phyloP scores from a whole-genome alignment of 441 rosid genomes.

The Pelargonium fulgidum region DNA sequence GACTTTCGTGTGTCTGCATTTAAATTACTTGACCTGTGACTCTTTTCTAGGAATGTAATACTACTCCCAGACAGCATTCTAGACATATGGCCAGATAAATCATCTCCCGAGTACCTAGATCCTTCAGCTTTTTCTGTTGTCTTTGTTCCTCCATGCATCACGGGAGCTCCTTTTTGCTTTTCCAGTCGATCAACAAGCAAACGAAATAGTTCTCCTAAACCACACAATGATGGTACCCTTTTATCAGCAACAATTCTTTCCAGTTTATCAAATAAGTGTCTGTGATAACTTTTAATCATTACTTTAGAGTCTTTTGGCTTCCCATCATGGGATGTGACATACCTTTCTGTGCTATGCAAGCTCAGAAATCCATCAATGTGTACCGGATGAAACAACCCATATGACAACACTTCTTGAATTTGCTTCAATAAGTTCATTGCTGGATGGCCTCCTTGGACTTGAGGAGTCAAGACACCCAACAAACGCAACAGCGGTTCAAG shows the following conservation, averaged over 20 bases:
- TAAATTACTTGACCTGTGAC: conserved; percentile 38
- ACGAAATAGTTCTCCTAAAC: conserved; percentile 58
- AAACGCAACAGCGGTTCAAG: conserved; percentile 61
- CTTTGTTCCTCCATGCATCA: conserved; percentile 33
- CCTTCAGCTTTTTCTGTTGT: conserved; percentile 25
- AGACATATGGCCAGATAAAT: conserved; percentile 24
- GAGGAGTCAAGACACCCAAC: conserved; percentile 41
- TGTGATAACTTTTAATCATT: conserved; percentile 64
- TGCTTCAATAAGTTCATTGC: conserved; percentile 36
- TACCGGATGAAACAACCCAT: conserved; percentile 66
- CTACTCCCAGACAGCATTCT: conserved; percentile 20
- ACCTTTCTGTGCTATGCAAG: conserved; percentile 48
- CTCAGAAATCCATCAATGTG: conserved; percentile 79
- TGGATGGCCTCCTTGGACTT: conserved; percentile 25
- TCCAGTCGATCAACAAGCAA: conserved; percentile 57
- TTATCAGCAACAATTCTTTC: conserved; percentile 41
- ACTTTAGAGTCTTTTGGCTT: conserved; percentile 35
- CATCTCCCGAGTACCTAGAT: conserved; percentile 30
- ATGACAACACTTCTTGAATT: conserved; percentile 57
- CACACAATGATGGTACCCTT: conserved; percentile 40
- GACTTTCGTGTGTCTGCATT: conserved; percentile 56
- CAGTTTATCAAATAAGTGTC: conserved; percentile 69
- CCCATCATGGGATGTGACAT: conserved; percentile 35
- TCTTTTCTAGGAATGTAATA: conserved; percentile 30
- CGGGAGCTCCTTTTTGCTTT: conserved; percentile 44